Conservation (phyloP, 352 stramenopile genomes). For the Halophytophthora batemanensis region DNA sequence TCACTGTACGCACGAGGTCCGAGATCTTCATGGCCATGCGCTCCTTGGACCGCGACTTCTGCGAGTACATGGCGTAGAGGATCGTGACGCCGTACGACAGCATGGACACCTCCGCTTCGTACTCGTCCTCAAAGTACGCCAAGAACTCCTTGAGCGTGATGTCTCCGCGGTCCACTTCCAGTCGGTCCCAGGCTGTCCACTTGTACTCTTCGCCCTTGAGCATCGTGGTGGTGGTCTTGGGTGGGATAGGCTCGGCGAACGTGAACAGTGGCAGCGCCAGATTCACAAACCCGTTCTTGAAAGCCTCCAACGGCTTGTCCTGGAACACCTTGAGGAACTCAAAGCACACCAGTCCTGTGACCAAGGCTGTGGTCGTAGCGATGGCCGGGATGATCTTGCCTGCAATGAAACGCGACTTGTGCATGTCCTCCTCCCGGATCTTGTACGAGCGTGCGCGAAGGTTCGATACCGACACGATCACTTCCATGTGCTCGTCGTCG, state of each 20-base stretch:
- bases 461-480: conserved; percentile 97
- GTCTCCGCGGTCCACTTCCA: conserved; percentile 95
- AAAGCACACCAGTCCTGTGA: conserved; percentile 98
- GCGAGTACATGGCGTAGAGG: conserved; percentile 88
- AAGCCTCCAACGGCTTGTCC: conserved; percentile 90
- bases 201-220: conserved; percentile 95
- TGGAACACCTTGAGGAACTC: conserved; percentile 97
- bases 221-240: conserved; percentile 91
- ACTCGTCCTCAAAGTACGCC: conserved; percentile 93
- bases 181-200: conserved; percentile 97
- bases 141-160: conserved; percentile 97
- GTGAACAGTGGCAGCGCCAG: conserved; percentile 97
- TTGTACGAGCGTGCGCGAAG: conserved; percentile 97
- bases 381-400: conserved; percentile 99
- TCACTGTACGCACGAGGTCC: conserved; percentile 94
- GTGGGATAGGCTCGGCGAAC: conserved; percentile 95
- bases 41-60: conserved; percentile 88
- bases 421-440: conserved; percentile 97
- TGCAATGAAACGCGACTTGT: conserved; percentile 98
- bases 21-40: conserved; percentile 97
- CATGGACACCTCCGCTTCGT: conserved; percentile 98
- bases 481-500: conserved; percentile 97
- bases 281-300: conserved; percentile 99
- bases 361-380: conserved; percentile 98
- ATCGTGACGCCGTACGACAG: conserved; percentile 95